Evolutionary conservation across 2,329 filamentous ascomycete genomes (phyloP).

Genomic region (Diaporthe citriasiana): DNA sequence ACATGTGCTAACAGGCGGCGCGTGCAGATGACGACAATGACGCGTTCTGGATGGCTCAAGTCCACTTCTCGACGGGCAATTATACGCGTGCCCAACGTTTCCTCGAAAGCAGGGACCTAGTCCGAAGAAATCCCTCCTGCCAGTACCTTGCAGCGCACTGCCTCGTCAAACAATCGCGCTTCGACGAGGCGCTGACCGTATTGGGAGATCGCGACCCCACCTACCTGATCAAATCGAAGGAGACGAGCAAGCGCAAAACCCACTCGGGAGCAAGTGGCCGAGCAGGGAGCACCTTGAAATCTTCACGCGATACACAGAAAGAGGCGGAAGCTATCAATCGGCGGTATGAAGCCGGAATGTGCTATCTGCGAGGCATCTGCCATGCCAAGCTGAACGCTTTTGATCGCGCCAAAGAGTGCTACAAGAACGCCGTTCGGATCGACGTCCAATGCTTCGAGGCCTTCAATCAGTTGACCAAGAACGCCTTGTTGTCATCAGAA

Average conservation of each 20-base stretch:
- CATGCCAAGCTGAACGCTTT: constrained; percentile 98
- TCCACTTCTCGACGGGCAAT: constrained; percentile 95
- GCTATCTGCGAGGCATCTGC: constrained; percentile 92
- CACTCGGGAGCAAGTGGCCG: constrained; percentile 62
- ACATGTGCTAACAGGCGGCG: constrained; percentile 41
- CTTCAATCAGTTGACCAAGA: constrained; percentile 97
- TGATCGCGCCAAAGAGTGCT: constrained; percentile 96
- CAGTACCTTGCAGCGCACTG: constrained; percentile 95
- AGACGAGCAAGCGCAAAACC: constrained; percentile 76
- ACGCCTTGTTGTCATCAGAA: constrained; percentile 86
- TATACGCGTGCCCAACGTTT: constrained; percentile 92
- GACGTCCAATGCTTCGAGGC: constrained; percentile 99
- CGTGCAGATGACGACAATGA: constrained; percentile 87
- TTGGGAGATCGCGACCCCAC: constrained; percentile 95
- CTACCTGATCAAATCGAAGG: constrained; percentile 79
- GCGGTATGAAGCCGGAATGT: constrained; percentile 96
- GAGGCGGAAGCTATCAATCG: constrained; percentile 81
- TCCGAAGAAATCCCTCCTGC: constrained; percentile 85
- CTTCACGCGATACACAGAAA: constrained; percentile 47
- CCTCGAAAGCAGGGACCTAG: constrained; percentile 85
- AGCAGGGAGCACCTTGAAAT: constrained; percentile 36
- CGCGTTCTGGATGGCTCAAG: constrained; percentile 97
- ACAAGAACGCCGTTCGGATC: constrained; percentile 96
- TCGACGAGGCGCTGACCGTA: constrained; percentile 87
- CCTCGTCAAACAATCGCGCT: constrained; percentile 91